These are phyloP conservation scores for Tulasnella sp. DNA, from an alignment of 768 basidiomycete species.

Conservation along the genomic window DNA sequence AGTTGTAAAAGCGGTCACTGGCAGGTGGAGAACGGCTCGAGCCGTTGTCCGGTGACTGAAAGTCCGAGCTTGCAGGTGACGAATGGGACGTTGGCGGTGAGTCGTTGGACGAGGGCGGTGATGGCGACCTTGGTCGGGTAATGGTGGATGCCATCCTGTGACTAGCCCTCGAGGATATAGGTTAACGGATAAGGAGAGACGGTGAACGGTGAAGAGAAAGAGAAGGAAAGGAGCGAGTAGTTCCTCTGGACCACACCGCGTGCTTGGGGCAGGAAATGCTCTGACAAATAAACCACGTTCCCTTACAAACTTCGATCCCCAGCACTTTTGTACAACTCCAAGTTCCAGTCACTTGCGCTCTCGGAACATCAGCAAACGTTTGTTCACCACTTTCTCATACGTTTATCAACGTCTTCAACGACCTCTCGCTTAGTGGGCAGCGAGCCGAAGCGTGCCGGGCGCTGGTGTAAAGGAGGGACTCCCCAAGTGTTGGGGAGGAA, in stretches of 20 bases:
- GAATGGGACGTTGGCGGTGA: slow-evolving; percentile 16
- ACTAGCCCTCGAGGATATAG: background rate
- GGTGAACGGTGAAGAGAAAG: background rate
- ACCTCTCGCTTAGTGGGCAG: background rate
- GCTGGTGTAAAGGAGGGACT: background rate
- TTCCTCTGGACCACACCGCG: background rate
- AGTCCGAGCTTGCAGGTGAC: slow-evolving; percentile 17
- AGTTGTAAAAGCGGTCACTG: background rate
- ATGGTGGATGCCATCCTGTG: slow-evolving; percentile 2
- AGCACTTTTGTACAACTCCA: background rate
- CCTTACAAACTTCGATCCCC: background rate
- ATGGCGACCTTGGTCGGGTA: slow-evolving; percentile 5
- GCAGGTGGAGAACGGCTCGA: background rate
- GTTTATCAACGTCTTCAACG: background rate
- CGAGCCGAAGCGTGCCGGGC: background rate
- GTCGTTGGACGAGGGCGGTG: slow-evolving; percentile 13
- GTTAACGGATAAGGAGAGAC: background rate
- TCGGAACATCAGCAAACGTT: background rate
- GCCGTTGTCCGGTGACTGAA: slow-evolving; percentile 11
- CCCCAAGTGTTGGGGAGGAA: background rate
- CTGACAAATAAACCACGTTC: slow-evolving; percentile 10
- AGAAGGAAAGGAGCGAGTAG: background rate
- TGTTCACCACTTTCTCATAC: background rate
- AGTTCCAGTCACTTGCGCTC: background rate
- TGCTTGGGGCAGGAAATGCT: slow-evolving; percentile 7